Base-by-base conservation (phyloP, 345 rosid genomes). In the Pistacia vera region DNA sequence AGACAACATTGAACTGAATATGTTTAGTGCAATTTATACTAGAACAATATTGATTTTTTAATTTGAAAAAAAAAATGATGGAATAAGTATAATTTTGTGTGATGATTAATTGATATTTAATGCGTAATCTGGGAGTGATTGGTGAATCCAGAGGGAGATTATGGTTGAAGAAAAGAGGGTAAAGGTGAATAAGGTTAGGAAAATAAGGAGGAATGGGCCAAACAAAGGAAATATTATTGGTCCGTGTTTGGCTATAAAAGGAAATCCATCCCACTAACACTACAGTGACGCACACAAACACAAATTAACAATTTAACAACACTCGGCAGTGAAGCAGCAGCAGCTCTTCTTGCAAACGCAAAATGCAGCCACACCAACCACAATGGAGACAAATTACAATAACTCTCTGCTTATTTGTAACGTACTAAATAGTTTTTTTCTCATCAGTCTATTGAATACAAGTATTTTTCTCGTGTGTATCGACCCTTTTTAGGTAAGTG, bases 381-480 rank as follows among this genome's bases (percentile, higher is more conserved):
- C 16, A 48, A 62, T 28, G 66, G 44, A 5, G 68, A 59, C 66
- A 62, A 44, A 70, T 72, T 72, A 10, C 28, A 57, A 28, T 17
- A 11, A 18, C 76, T 72, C 28, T 2, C 25, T 62, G 17, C 25
- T n/a, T 18, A 2, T 72, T 49, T 28, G 57, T 72, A 46, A 60
- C 66, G 16, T 60, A 72, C 67, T 60, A 60, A 38, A 57, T 58
- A n/a, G 33, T 73, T 30, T 56, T 51, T 33, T 73, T 63, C 68
- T 35, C 6, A 72, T 48, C 67, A 22, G 18, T 44, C 17, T 14
- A 62, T 25, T 58, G 36, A 58, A 25, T n/a, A 41, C 3, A 56
- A 35, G 51, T 12, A 12, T n/a, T 36, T 55, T 36, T 57, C 18
- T 56, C 60, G 30, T 70, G 17, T 54, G 49, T 56, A 20, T 70